Percentiles rank a stretch among this genome's conserved stretches.
Evolutionary conservation across 2,329 filamentous ascomycete genomes (phyloP).

Genomic region (Fonsecaea nubica): DNA sequence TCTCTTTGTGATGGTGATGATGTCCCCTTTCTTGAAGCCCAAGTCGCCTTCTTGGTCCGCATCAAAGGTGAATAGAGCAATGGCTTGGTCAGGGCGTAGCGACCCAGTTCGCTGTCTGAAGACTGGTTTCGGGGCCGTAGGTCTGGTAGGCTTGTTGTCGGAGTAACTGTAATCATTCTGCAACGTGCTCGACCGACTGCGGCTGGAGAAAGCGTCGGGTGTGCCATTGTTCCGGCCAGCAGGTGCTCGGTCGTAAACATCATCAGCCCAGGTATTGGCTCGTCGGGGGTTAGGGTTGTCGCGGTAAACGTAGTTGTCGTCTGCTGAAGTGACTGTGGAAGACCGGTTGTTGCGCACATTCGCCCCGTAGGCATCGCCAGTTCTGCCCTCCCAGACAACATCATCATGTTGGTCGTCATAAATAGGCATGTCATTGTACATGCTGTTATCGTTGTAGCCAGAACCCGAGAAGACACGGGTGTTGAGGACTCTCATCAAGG

Average conservation of each 20-base stretch:
- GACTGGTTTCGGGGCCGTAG: slow-evolving; percentile 86
- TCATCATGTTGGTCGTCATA: slow-evolving; percentile 86
- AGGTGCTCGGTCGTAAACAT: slow-evolving; percentile 54
- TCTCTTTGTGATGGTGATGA: slow-evolving; percentile 93
- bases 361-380: slow-evolving; percentile 74
- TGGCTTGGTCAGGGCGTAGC: slow-evolving; percentile 73
- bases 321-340: slow-evolving; percentile 59
- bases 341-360: slow-evolving; percentile 64
- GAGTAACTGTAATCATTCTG: slow-evolving; percentile 61
- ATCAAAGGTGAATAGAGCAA: slow-evolving; percentile 93
- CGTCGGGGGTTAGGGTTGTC: slow-evolving; percentile 53
- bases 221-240: slow-evolving; percentile 39
- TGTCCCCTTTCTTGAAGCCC: slow-evolving; percentile 94
- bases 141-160: slow-evolving; percentile 73
- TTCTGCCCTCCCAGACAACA: slow-evolving; percentile 79
- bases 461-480: slow-evolving; percentile 80
- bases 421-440: slow-evolving; percentile 93
- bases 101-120: slow-evolving; percentile 63
- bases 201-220: slow-evolving; percentile 44
- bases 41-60: slow-evolving; percentile 90
- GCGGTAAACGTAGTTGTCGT: slow-evolving; percentile 61
- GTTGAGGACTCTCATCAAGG: slow-evolving; percentile 83
- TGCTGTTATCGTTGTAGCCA: slow-evolving; percentile 61
- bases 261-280: slow-evolving; percentile 58
- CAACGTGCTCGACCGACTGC: slow-evolving; percentile 49